These are phyloP conservation scores for Penicillium daleae DNA, from an alignment of 495 filamentous ascomycete genomes.

Conservation along the genomic window DNA sequence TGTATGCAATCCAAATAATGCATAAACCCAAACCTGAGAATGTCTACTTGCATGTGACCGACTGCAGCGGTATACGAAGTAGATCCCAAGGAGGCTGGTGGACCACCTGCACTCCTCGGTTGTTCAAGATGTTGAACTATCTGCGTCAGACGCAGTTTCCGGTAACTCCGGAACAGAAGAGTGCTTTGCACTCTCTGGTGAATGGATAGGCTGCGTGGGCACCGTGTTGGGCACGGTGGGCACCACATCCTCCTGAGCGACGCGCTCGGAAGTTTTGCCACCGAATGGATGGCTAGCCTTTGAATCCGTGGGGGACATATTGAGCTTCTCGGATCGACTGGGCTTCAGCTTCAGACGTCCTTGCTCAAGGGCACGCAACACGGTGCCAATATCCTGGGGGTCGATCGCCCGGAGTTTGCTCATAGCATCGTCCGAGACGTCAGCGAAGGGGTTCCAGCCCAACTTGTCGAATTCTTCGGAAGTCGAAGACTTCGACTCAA, in stretches of 20 bases:
- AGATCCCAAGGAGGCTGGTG: not conserved
- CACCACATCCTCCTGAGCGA: slow-evolving; percentile 30
- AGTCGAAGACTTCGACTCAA: slow-evolving; percentile 41
- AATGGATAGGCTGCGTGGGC: slow-evolving; percentile 40
- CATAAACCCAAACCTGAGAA: slow-evolving; percentile 12
- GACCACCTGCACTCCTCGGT: not conserved
- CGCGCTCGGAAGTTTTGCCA: slow-evolving; percentile 23
- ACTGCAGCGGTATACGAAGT: not conserved
- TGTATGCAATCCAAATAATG: slow-evolving; percentile 10
- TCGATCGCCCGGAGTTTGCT: slow-evolving; percentile 45
- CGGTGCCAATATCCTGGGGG: slow-evolving; percentile 40
- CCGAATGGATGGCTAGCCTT: slow-evolving; percentile 23
- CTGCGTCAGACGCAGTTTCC: slow-evolving; percentile 34
- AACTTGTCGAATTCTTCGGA: slow-evolving; percentile 45
- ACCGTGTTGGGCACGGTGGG: slow-evolving; percentile 33
- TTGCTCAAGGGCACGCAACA: slow-evolving; percentile 45
- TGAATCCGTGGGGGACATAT: slow-evolving; percentile 40
- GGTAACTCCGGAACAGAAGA: slow-evolving; percentile 26
- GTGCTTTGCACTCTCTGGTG: slow-evolving; percentile 17
- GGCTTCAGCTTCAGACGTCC: slow-evolving; percentile 40
- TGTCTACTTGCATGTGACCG: not conserved
- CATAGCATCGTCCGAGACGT: slow-evolving; percentile 44
- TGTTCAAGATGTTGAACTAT: slow-evolving; percentile 25
- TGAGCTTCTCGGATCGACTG: slow-evolving; percentile 37
- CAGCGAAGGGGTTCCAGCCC: slow-evolving; percentile 45